Conservation (phyloP, 768 basidiomycete species). For the Boletus sp. region DNA sequence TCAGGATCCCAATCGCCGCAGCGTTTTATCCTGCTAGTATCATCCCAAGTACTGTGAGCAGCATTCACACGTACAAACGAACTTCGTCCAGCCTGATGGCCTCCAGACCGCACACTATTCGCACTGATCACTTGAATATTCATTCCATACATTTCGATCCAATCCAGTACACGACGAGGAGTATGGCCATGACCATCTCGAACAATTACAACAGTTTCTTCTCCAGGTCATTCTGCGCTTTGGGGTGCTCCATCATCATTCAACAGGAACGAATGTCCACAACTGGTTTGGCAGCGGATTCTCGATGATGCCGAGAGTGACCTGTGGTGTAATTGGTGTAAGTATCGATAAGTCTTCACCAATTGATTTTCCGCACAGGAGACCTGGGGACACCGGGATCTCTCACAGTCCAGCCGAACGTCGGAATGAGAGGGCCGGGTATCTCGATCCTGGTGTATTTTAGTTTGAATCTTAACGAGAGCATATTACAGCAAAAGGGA, state of each 20-base stretch:
- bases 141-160: neutral
- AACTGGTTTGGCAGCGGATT: neutral
- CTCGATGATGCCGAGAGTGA: neutral
- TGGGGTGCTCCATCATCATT: neutral
- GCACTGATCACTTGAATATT: too few species aligned
- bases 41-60: too few species aligned
- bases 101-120: too few species aligned
- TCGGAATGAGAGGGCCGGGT: neutral
- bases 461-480: neutral
- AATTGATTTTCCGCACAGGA: neutral
- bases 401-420: neutral
- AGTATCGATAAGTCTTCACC: conserved; percentile 1
- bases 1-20: too few species aligned
- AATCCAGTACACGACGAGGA: neutral
- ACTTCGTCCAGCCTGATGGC: too few species aligned
- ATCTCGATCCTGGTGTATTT: neutral
- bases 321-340: neutral
- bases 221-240: neutral
- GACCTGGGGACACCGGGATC: neutral
- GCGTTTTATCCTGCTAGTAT: too few species aligned
- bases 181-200: neutral
- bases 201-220: neutral
- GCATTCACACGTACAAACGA: too few species aligned
- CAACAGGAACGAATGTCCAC: neutral
- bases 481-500: neutral